Evolutionary conservation across 2,329 filamentous ascomycete genomes (phyloP).

Genomic region (Aspergillus sp.): DNA sequence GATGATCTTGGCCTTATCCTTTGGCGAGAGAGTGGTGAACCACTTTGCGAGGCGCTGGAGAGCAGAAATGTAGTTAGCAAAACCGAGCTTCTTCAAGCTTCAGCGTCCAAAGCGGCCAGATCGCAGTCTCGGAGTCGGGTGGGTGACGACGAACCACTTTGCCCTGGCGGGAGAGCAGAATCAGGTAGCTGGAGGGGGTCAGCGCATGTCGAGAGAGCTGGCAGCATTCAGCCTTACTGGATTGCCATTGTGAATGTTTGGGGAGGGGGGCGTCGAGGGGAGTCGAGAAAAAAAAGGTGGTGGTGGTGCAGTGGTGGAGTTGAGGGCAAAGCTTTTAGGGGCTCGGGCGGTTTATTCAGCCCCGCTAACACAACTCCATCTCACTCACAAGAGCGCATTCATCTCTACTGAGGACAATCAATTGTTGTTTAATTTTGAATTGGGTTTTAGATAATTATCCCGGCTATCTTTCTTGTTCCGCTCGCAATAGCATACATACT

Average conservation of each 20-base stretch:
- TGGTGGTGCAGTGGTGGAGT: constrained; percentile 10
- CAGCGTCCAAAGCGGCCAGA: constrained; percentile 14
- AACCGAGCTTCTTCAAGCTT: constrained; percentile 15
- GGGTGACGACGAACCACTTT: constrained; percentile 79
- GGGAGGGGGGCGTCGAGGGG: constrained; percentile 1
- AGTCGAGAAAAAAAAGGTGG: constrained; percentile 14
- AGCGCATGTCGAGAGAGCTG: constrained; percentile 14
- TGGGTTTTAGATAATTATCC: no score
- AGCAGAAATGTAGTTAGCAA: constrained; percentile 27
- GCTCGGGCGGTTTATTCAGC: constrained; percentile 10
- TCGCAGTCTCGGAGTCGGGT: constrained; percentile 30
- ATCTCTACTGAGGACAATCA: no score
- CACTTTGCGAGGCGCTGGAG: constrained; percentile 93
- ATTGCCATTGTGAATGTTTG: constrained; percentile 31
- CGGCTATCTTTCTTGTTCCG: no score
- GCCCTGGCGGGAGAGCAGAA: constrained; percentile 95
- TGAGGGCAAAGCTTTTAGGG: constrained; percentile 21
- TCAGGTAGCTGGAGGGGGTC: constrained; percentile 72
- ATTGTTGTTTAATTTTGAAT: no score
- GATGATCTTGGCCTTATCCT: constrained; percentile 99
- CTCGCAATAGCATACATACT: no score
- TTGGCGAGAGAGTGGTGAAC: constrained; percentile 97
- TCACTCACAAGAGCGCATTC: background rate
- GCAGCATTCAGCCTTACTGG: constrained; percentile 26
- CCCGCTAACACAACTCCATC: background rate